Conservation (phyloP, 1,284 basidiomycete species). For the Malassezia cuniculi region DNA sequence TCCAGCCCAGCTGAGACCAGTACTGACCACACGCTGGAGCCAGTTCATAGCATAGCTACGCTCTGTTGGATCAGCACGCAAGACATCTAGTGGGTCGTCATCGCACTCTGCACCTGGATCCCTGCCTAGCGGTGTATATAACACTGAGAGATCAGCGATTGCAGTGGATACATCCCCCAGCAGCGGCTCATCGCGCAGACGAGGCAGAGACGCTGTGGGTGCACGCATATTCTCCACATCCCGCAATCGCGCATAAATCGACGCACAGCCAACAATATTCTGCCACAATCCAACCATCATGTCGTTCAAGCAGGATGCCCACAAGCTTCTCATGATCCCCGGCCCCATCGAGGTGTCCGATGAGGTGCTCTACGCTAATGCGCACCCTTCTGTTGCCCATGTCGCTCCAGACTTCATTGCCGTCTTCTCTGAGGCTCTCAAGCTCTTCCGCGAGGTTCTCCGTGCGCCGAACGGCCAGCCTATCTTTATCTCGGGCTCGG, state of each 20-base stretch:
- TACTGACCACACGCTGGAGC: constrained; percentile 5
- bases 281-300: no score
- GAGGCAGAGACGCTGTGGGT: constrained; percentile 9
- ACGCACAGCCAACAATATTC: no score
- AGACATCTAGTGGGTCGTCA: constrained; percentile 6
- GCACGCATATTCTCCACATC: no score
- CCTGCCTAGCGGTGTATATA: no score
- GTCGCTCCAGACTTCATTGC: constrained; percentile 79
- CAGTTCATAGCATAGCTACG: constrained; percentile 8
- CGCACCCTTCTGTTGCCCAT: constrained; percentile 51
- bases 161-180: no score
- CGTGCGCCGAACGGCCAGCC: constrained; percentile 51
- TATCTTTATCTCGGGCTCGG: constrained; percentile 79
- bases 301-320: constrained; percentile 8
- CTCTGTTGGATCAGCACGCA: constrained; percentile 12
- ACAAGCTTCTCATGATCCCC: constrained; percentile 52
- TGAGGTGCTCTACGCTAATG: constrained; percentile 51
- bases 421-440: constrained; percentile 77
- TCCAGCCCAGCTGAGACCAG: constrained; percentile 5
- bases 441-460: constrained; percentile 59
- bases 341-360: constrained; percentile 70
- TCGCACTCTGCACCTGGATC: no score
- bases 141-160: no score
- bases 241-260: no score
- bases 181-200: constrained; percentile 7